Percentiles rank a stretch among this genome's conserved stretches.
Evolutionary conservation across 73 alveolate species (phyloP).

Genomic region (Stentor coeruleus): DNA sequence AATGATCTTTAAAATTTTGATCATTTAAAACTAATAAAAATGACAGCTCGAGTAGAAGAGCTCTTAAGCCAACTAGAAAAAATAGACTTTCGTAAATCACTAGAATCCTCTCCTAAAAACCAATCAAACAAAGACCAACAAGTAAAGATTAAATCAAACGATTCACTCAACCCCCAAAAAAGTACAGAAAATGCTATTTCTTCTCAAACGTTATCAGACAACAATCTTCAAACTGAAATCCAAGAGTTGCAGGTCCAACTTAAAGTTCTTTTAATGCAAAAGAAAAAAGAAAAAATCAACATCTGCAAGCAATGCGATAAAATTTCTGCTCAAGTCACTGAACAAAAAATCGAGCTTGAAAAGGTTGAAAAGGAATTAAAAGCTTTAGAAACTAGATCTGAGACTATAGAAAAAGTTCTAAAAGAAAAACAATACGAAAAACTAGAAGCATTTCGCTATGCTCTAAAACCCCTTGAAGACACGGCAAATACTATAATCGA

Average conservation of each 20-base stretch:
- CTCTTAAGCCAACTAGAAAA: background rate
- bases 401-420: background rate
- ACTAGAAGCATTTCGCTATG: slow-evolving; percentile 11
- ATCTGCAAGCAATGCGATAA: background rate
- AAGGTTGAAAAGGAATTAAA: background rate
- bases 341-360: background rate
- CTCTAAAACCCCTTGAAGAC: slow-evolving; percentile 20
- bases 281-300: background rate
- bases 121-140: background rate
- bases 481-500: background rate
- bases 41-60: background rate
- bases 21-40: too few species aligned
- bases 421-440: background rate
- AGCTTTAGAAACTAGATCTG: background rate
- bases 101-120: background rate
- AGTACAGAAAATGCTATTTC: background rate
- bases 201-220: background rate
- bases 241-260: background rate
- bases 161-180: background rate
- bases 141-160: background rate
- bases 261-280: background rate
- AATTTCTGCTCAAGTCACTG: background rate
- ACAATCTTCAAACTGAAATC: background rate
- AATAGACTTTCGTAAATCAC: background rate
- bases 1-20: too few species aligned